Evolutionary conservation across 176 grass and related monocot species (phyloP), one percentile per base, ranked within the genome.

Genomic region (Eremochloa ophiuroides): DNA sequence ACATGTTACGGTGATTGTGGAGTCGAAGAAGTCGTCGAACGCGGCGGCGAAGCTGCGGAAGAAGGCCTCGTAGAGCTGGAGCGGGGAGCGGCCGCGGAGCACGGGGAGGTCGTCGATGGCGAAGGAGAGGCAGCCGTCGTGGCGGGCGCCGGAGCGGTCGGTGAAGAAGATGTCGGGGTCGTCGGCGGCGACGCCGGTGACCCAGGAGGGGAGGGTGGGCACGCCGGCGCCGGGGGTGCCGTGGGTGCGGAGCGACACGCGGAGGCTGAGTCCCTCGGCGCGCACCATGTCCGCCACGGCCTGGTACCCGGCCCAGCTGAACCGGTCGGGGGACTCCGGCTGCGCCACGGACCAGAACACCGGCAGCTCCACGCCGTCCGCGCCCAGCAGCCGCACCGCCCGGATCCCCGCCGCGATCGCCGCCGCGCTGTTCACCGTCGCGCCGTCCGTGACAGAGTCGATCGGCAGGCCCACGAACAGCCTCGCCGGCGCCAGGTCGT

Each of bases 151-250:
- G 5, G 85, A 71, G 0, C 82, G 47, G 80, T 93, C 88, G 17
- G 86, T 91, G 86, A 98, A 98, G 75, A 94, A 78, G 76, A 94
- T 82, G 83, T 98, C 81, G 7, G 86, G 92, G 64, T 93, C 88
- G 23, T 37, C 51, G 12, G 75, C 74, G 23, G 83, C 86, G 6
- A 85, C 83, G 62, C 25, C 50, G 42, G 68, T 67, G 43, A 94
- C 92, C 87, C 85, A 91, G 5, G 55, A 2, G 0, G 95, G 95
- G 27, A 98, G 85, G 6, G 62, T 44, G 25, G 87, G 58, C 10
- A 78, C 61, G 20, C 43, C 81, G 59, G 28, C 53, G 73, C 63
- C 47, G 18, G 82, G 73, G 0, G 85, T 74, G 26, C 89, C 89
- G 71, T 94, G 82, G 72, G 91, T 64, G 48, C 77, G 47, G 34